Evolutionary conservation across 352 stramenopile genomes (phyloP), one percentile per base, ranked within the genome.

Genomic region (Hyphochytrium catenoides): DNA sequence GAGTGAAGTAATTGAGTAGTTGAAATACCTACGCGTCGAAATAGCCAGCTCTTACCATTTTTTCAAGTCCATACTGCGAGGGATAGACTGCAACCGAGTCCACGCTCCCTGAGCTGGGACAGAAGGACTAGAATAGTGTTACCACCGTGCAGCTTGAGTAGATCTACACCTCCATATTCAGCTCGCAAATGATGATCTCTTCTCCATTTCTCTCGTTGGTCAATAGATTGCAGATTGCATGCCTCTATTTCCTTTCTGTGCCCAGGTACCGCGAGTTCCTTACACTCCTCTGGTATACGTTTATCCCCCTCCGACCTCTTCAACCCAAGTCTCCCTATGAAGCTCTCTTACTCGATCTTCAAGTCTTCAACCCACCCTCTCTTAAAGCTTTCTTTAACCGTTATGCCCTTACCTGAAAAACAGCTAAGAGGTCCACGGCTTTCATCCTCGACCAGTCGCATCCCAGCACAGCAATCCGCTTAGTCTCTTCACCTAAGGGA

Each of bases 401-500:
- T n/a, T n/a, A n/a, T n/a, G n/a, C n/a, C n/a, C n/a, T n/a, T 12
- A 29, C 12, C 22, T 79, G 57, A 20, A 92, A 78, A 20, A 96
- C 68, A 26, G 78, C 78, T 50, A 93, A 91, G 18, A 98, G 44
- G 57, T 98, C 90, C 21, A 91, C 69, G 2, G 88, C 84, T 26
- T 78, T 75, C 34, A 96, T 79, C 39, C 89, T 61, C 24, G 78
- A 70, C 90, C 90, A 98, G 60, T 98, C 87, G 42, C 87, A 84
- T 54, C 95, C 95, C 33, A 88, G 66, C 15, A 96, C 59, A 0
- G 84, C 85, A 26, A 98, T 75, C 12, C 67, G 64, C 34, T 63
- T 77, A 8, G 77, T 90, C 32, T 72, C 67, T 2, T 77, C 73
- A 22, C 64, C 70, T 24, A 83, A 48, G 5, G 62, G 71, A 34